A percentile compares a stretch with the other conserved stretches of the same genome.
Conservation (phyloP, 345 rosid species). For the Firmiana major region DNA sequence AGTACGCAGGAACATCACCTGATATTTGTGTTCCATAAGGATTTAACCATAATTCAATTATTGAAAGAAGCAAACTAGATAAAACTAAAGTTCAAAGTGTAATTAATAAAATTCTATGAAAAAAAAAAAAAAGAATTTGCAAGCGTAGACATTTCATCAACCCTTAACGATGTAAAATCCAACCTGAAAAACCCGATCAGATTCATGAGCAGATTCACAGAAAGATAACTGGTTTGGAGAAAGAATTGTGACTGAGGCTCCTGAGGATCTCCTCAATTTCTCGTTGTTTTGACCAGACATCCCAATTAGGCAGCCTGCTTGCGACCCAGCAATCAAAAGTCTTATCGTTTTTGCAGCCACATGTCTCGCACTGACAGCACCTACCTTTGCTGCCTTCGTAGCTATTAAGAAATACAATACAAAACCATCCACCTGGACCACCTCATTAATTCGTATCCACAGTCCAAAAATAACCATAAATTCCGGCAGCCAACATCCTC, state of each 20-base stretch:
- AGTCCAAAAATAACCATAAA: background rate
- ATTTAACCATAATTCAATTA: background rate
- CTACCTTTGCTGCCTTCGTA: slow-evolving; percentile 27
- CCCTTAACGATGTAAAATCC: background rate
- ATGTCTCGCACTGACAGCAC: slow-evolving; percentile 37
- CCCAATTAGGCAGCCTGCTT: slow-evolving; percentile 60
- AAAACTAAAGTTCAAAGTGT: background rate
- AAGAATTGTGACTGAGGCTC: slow-evolving; percentile 53
- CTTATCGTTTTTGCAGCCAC: slow-evolving; percentile 63
- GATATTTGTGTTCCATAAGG: slow-evolving; percentile 38
- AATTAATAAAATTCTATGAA: background rate
- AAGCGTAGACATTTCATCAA: background rate
- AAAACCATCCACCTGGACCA: slow-evolving; percentile 2
- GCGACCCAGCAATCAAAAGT: slow-evolving; percentile 69
- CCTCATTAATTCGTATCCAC: too few relatives aligned
- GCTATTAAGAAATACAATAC: slow-evolving; percentile 28
- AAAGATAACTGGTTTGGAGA: slow-evolving; percentile 64
- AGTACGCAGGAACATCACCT: slow-evolving; percentile 57
- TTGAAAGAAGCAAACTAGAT: background rate
- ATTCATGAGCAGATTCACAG: slow-evolving; percentile 66
- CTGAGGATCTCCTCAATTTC: slow-evolving; percentile 55
- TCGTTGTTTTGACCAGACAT: slow-evolving; percentile 61
- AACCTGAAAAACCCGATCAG: slow-evolving; percentile 70
- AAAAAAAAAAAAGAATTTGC: background rate
- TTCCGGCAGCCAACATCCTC: too few relatives aligned